Evolutionary conservation across 148 eudicot genomes (phyloP).

Genomic region (Silene conica): DNA sequence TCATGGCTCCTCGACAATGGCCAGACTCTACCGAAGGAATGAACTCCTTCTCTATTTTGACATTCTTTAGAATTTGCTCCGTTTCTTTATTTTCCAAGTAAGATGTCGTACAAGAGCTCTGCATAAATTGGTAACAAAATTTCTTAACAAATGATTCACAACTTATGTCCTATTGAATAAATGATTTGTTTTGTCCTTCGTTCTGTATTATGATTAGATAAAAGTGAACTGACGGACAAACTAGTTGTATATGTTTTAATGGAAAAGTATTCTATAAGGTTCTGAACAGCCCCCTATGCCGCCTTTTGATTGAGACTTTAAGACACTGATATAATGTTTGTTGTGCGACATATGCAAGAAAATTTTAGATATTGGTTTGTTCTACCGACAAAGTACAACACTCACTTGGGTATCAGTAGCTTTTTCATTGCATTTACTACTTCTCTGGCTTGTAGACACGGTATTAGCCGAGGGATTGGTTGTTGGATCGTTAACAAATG

Average conservation of each 20-base stretch:
- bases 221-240: too few relatives aligned
- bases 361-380: too few relatives aligned
- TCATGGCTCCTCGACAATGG: conserved; percentile 33
- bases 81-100: conserved; percentile 14
- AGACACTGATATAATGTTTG: too few relatives aligned
- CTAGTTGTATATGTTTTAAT: too few relatives aligned
- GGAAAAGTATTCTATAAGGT: too few relatives aligned
- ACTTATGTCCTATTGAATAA: too few relatives aligned
- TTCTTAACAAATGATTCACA: neutral
- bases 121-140: conserved; percentile 4
- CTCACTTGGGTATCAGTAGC: conserved; percentile 36
- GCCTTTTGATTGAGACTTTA: too few relatives aligned
- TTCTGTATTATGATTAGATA: too few relatives aligned
- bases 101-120: conserved; percentile 20
- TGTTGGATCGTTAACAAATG: conserved; percentile 19
- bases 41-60: conserved; percentile 21
- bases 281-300: too few relatives aligned
- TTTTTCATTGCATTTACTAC: conserved; percentile 20
- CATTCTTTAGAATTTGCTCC: conserved; percentile 8
- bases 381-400: neutral
- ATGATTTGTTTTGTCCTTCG: too few relatives aligned
- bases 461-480: conserved; percentile 22
- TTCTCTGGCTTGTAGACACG: conserved; percentile 26
- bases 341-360: too few relatives aligned
- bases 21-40: conserved; percentile 4